These are phyloP conservation scores for Pleochaeta shiraiana DNA, from an alignment of 2,329 filamentous ascomycete species.

Conservation along the genomic window DNA sequence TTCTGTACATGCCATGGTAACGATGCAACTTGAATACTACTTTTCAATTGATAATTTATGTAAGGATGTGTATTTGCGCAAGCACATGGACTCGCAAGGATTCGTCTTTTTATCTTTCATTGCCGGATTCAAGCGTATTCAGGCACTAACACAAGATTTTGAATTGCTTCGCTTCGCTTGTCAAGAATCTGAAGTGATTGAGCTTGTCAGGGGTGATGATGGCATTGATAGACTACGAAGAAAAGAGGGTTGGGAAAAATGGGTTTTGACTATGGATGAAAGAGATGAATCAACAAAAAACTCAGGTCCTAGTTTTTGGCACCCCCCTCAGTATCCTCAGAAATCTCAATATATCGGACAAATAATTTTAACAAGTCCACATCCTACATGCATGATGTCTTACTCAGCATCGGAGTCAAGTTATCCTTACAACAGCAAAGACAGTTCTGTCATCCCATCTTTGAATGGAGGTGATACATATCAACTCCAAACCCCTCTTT, in stretches of 20 bases:
- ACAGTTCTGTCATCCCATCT: conserved; percentile 10
- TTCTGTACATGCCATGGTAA: conserved; percentile 23
- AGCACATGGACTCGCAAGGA: conserved; percentile 87
- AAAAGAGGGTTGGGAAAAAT: conserved; percentile 56
- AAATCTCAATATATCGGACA: conserved; percentile 12
- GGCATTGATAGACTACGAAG: conserved; percentile 58
- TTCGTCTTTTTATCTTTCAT: conserved; percentile 69
- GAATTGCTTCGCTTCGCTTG: conserved; percentile 56
- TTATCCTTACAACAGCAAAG: conserved; percentile 12
- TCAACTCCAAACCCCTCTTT: conserved; percentile 29
- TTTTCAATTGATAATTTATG: conserved; percentile 91
- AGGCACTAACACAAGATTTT: conserved; percentile 46
- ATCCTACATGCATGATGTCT: conserved; percentile 13
- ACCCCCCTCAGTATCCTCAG: conserved; percentile 8
- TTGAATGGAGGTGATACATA: conserved; percentile 22
- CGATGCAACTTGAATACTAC: conserved; percentile 61
- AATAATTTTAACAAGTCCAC: conserved; percentile 13
- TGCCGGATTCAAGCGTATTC: conserved; percentile 69
- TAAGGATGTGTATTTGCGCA: conserved; percentile 76
- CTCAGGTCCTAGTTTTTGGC: conserved; percentile 34
- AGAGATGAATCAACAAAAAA: conserved; percentile 55
- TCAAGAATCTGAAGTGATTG: conserved; percentile 47
- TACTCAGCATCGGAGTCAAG: conserved; percentile 17
- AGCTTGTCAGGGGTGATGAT: conserved; percentile 55
- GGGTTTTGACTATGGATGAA: conserved; percentile 48